Evolutionary conservation across 495 filamentous ascomycete genomes (phyloP).

Genomic region (Aspergillus coremiiformis): DNA sequence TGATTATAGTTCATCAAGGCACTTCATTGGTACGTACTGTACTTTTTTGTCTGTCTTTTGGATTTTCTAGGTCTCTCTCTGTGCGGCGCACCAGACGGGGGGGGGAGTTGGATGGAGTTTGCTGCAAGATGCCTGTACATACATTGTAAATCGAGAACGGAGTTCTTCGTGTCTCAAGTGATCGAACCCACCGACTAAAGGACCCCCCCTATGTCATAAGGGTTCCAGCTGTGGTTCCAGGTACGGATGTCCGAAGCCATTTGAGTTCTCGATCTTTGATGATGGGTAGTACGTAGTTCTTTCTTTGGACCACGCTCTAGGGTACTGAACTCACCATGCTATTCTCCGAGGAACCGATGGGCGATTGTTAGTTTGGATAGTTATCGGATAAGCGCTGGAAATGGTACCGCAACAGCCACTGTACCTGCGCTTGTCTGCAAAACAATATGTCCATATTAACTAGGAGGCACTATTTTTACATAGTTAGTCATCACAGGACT

Average conservation of each 20-base stretch:
- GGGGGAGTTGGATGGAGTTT: background rate
- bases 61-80: background rate
- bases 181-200: background rate
- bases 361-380: background rate
- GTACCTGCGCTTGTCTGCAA: constrained; percentile 10
- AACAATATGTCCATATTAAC: too few species aligned
- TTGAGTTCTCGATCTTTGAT: background rate
- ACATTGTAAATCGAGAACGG: background rate
- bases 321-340: background rate
- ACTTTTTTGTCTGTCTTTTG: constrained; percentile 4
- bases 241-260: constrained; percentile 7
- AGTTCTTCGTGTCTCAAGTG: background rate
- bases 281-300: background rate
- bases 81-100: background rate
- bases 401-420: constrained; percentile 4
- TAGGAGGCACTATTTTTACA: constrained; percentile 7
- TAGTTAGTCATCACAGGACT: background rate
- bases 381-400: constrained; percentile 13
- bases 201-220: too few species aligned
- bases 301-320: background rate
- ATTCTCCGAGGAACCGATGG: background rate
- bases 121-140: background rate
- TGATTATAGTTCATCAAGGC: background rate
- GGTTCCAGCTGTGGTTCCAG: background rate
- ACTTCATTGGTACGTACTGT: constrained; percentile 14